A percentile compares a stretch with the other conserved stretches of the same genome.
Conservation (phyloP, 176 grass and related monocot genomes). For the Phragmites australis region DNA sequence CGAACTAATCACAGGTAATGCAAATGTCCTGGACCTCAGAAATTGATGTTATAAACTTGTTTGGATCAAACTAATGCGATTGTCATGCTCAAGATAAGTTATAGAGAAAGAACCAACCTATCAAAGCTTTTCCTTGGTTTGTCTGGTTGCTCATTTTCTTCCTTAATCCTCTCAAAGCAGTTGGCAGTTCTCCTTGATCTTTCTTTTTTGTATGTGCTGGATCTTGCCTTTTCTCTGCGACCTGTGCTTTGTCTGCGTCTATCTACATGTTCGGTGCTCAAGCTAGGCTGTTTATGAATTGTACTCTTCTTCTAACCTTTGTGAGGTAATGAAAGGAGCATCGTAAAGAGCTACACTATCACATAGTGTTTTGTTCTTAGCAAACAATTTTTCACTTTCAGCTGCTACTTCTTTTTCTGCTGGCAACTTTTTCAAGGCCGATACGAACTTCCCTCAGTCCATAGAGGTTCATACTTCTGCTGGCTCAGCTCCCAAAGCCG, state of each 20-base stretch:
- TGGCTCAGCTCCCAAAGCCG: slow-evolving; percentile 78
- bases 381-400: slow-evolving; percentile 41
- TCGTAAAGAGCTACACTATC: slow-evolving; percentile 47
- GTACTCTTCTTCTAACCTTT: slow-evolving; percentile 50
- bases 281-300: slow-evolving; percentile 34
- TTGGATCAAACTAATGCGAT: not conserved
- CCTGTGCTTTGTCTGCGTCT: slow-evolving; percentile 59
- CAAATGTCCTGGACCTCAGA: not conserved
- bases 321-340: slow-evolving; percentile 47
- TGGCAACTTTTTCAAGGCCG: slow-evolving; percentile 58
- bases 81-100: slow-evolving; percentile 7
- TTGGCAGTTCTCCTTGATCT: slow-evolving; percentile 76
- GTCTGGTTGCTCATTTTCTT: slow-evolving; percentile 51
- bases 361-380: slow-evolving; percentile 29
- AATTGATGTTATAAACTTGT: not conserved
- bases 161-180: slow-evolving; percentile 38
- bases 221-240: slow-evolving; percentile 52
- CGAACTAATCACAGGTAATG: not conserved
- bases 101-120: slow-evolving; percentile 48
- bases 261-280: slow-evolving; percentile 36
- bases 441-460: slow-evolving; percentile 86
- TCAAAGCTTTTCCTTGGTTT: slow-evolving; percentile 97
- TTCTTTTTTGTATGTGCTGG: slow-evolving; percentile 50
- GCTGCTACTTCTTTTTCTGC: slow-evolving; percentile 26
- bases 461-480: slow-evolving; percentile 92